These are phyloP conservation scores for Macrolepiota fuliginosa DNA, from an alignment of 768 basidiomycete species.

Conservation along the genomic window DNA sequence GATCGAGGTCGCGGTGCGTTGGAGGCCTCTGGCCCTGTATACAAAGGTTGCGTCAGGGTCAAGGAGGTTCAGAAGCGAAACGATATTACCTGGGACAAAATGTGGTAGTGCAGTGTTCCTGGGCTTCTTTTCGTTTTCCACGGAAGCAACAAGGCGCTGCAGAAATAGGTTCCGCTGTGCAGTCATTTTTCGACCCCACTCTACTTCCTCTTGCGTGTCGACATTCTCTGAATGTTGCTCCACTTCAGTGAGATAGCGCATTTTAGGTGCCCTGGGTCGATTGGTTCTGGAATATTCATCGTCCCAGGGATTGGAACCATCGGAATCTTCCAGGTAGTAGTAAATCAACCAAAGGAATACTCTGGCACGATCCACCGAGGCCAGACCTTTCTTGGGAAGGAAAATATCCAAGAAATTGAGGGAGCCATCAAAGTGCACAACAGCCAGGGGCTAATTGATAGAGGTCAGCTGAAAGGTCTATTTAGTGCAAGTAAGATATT, in stretches of 20 bases:
- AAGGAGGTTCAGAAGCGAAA: not conserved
- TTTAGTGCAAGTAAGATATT: not conserved
- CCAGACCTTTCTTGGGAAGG: constrained; percentile 63
- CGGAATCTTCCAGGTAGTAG: constrained; percentile 72
- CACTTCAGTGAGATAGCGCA: constrained; percentile 51
- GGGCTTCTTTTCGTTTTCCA: constrained; percentile 49
- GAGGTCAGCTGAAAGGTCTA: not conserved
- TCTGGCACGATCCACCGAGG: constrained; percentile 69
- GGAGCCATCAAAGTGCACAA: constrained; percentile 70
- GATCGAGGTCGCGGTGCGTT: constrained; percentile 29
- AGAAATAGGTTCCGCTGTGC: constrained; percentile 68
- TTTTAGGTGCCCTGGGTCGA: constrained; percentile 61
- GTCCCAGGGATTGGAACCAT: constrained; percentile 70
- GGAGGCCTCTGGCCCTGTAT: constrained; percentile 22
- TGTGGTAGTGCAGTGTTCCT: constrained; percentile 37
- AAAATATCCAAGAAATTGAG: constrained; percentile 85
- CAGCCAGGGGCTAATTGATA: constrained; percentile 48
- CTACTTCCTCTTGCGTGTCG: constrained; percentile 73
- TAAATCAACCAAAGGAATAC: constrained; percentile 85
- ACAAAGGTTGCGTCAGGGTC: not conserved
- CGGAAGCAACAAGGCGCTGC: constrained; percentile 59
- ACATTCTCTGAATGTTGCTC: constrained; percentile 70
- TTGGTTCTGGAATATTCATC: constrained; percentile 58
- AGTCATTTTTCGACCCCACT: constrained; percentile 78
- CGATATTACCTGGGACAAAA: constrained; percentile 41